phyloP scores from a whole-genome alignment of 2,329 filamentous ascomycete genomes.

The Emericellopsis cladophorae region DNA sequence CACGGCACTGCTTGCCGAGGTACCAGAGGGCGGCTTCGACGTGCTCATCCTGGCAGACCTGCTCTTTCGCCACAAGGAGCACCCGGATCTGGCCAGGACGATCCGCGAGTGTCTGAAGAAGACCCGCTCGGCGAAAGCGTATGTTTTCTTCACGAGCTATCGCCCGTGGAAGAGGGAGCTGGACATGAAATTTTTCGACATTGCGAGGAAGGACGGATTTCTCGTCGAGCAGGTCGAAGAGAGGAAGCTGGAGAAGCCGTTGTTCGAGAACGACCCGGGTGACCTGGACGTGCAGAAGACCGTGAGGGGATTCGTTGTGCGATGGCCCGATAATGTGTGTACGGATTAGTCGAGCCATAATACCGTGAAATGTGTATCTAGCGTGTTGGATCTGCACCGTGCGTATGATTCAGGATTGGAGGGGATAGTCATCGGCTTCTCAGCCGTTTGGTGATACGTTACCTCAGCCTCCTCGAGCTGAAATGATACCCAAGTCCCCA shows the following conservation, averaged over 20 bases:
- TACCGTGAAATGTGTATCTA: neutral
- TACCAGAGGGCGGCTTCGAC: conserved; percentile 52
- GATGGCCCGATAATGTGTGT: conserved; percentile 36
- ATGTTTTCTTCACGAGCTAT: conserved; percentile 92
- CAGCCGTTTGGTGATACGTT: no score
- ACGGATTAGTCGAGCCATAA: neutral
- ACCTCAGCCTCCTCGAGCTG: no score
- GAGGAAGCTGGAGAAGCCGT: conserved; percentile 67
- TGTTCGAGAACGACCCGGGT: conserved; percentile 83
- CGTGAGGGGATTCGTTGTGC: conserved; percentile 65
- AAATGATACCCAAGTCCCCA: no score
- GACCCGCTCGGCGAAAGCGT: conserved; percentile 44
- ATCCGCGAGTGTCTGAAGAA: conserved; percentile 53
- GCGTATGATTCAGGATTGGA: neutral
- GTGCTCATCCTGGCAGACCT: conserved; percentile 78
- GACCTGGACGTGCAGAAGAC: conserved; percentile 72
- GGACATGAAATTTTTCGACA: conserved; percentile 77
- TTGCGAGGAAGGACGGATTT: conserved; percentile 59
- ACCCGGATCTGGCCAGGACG: conserved; percentile 62
- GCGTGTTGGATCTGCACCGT: no score
- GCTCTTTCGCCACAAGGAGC: conserved; percentile 84
- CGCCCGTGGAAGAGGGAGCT: conserved; percentile 79
- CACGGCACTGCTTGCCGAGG: conserved; percentile 40
- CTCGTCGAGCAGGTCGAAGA: conserved; percentile 70
- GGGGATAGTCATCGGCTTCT: neutral